Evolutionary conservation across 2,329 filamentous ascomycete species (phyloP).

Genomic region (Juglanconis oblonga): DNA sequence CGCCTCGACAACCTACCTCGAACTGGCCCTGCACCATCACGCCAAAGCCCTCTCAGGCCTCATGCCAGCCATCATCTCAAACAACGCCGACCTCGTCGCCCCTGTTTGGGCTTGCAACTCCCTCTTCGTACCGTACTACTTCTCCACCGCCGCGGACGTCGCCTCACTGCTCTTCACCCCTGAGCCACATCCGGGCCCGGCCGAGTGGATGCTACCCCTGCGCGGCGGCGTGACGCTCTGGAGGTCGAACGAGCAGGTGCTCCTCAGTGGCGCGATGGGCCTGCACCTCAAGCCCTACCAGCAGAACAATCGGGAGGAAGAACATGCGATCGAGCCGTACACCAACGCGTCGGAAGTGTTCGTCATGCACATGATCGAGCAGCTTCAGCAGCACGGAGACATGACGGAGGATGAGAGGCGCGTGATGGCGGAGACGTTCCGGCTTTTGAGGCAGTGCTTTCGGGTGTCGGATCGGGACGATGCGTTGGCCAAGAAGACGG

Average conservation of each 20-base stretch:
- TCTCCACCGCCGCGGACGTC: conserved; percentile 22
- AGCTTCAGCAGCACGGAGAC: conserved; percentile 6
- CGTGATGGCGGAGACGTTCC: conserved; percentile 16
- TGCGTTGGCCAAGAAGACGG: conserved; percentile 21
- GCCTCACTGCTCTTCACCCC: conserved; percentile 22
- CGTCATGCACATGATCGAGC: conserved; percentile 6
- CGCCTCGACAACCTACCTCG: conserved; percentile 11
- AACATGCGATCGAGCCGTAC: neutral
- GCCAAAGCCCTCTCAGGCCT: conserved; percentile 22
- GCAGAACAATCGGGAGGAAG: neutral
- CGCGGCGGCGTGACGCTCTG: conserved; percentile 21
- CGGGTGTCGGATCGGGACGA: conserved; percentile 22
- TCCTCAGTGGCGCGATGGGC: conserved; percentile 18
- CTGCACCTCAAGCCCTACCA: conserved; percentile 19
- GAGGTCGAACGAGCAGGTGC: conserved; percentile 6
- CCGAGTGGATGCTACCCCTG: conserved; percentile 25
- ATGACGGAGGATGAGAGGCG: conserved; percentile 4
- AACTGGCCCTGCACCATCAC: conserved; percentile 23
- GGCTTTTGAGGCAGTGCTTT: conserved; percentile 21
- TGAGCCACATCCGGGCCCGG: conserved; percentile 18
- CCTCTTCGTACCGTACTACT: conserved; percentile 24
- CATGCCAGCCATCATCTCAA: conserved; percentile 18
- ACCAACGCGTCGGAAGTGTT: conserved; percentile 6
- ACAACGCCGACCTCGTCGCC: conserved; percentile 17
- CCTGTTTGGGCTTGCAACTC: conserved; percentile 25